Conservation (phyloP, 129 eudicot genomes). For the Apium graveolens region DNA sequence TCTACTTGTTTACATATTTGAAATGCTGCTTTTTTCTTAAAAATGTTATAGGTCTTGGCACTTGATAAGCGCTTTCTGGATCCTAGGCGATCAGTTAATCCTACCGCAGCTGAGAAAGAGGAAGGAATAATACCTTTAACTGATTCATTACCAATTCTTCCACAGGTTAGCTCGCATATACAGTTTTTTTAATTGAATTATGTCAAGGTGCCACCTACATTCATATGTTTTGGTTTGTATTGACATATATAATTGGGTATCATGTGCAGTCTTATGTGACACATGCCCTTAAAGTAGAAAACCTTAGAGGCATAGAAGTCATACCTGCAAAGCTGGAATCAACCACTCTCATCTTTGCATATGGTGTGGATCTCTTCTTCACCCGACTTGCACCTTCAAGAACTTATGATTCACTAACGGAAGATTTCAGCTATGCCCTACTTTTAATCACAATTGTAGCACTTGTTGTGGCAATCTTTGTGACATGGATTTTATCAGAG, state of each 20-base stretch:
- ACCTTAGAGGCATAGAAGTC: slow-evolving; percentile 77
- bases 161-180: slow-evolving; percentile 49
- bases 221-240: not conserved
- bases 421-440: slow-evolving; percentile 93
- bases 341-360: slow-evolving; percentile 73
- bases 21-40: not conserved
- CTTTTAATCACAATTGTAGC: slow-evolving; percentile 82
- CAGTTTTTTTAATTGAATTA: not conserved
- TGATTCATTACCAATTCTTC: slow-evolving; percentile 85
- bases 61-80: slow-evolving; percentile 96
- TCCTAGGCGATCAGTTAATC: slow-evolving; percentile 84
- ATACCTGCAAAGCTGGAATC: slow-evolving; percentile 96
- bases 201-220: not conserved
- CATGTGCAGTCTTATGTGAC: slow-evolving; percentile 73
- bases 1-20: not conserved
- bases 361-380: slow-evolving; percentile 88
- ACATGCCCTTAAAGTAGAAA: slow-evolving; percentile 88
- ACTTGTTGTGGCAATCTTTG: slow-evolving; percentile 74
- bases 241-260: not conserved
- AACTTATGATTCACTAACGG: slow-evolving; percentile 94
- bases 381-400: slow-evolving; percentile 90
- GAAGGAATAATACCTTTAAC: slow-evolving; percentile 95
- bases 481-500: slow-evolving; percentile 93
- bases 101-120: slow-evolving; percentile 92
- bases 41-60: slow-evolving; percentile 66